These are phyloP conservation scores for Pythium folliculosum DNA, from an alignment of 352 stramenopile species.

Conservation along the genomic window DNA sequence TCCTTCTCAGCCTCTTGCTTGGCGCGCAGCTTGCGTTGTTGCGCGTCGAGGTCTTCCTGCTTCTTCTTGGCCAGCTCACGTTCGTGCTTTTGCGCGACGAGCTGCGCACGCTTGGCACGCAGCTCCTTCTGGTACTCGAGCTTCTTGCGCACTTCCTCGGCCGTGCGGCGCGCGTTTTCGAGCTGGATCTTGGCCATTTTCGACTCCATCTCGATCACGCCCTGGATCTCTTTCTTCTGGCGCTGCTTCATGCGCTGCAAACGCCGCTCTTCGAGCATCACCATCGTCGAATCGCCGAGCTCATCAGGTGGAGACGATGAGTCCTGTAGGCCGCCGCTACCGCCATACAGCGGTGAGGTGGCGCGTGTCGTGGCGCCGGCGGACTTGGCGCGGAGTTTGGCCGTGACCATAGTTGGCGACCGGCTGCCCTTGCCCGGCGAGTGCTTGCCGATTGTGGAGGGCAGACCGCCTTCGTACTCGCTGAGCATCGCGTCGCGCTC, in stretches of 20 bases:
- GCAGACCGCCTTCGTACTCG: constrained; percentile 24
- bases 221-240: constrained; percentile 72
- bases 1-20: constrained; percentile 60
- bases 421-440: constrained; percentile 22
- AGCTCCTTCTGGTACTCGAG: constrained; percentile 67
- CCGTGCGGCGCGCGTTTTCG: constrained; percentile 53
- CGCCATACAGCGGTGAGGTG: background rate
- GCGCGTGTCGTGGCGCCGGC: constrained; percentile 2
- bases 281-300: constrained; percentile 51
- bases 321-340: constrained; percentile 16
- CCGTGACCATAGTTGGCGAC: constrained; percentile 9
- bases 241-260: constrained; percentile 69
- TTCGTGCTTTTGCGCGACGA: constrained; percentile 61
- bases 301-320: constrained; percentile 24
- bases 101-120: constrained; percentile 39
- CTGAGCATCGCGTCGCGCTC: constrained; percentile 59
- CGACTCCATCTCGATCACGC: constrained; percentile 77
- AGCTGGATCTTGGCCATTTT: constrained; percentile 68
- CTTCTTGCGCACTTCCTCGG: constrained; percentile 54
- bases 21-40: constrained; percentile 41
- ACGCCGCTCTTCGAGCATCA: constrained; percentile 62
- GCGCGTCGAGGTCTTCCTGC: constrained; percentile 54
- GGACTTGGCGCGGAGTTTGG: constrained; percentile 9
- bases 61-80: constrained; percentile 65
- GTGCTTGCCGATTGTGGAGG: background rate